A percentile compares a stretch with the other conserved stretches of the same genome.
Conservation (phyloP, 2,329 filamentous ascomycete genomes). For the Beauveria australis region DNA sequence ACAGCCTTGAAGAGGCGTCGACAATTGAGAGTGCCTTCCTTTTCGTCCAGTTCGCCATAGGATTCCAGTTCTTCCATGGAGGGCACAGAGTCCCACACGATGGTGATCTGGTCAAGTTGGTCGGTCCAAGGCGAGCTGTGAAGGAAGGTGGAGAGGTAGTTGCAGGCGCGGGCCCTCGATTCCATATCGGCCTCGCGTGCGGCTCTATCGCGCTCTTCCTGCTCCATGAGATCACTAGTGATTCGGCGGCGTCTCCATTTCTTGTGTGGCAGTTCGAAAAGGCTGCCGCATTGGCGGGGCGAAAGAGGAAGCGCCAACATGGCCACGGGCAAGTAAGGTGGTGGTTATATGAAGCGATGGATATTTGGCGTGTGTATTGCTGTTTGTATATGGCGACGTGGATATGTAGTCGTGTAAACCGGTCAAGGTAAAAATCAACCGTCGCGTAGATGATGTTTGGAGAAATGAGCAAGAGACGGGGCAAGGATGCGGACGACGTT, state of each 20-base stretch:
- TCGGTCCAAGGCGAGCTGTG: slow-evolving; percentile 22
- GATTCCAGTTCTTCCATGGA: slow-evolving; percentile 26
- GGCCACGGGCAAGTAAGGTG: neutral
- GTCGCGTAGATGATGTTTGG: neutral
- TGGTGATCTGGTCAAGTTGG: slow-evolving; percentile 25
- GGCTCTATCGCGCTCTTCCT: slow-evolving; percentile 16
- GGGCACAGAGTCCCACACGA: slow-evolving; percentile 26
- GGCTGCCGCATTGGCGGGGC: neutral
- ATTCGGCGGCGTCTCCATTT: slow-evolving; percentile 14
- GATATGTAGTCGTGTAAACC: neutral
- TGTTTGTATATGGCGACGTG: neutral
- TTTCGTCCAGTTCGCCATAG: slow-evolving; percentile 25
- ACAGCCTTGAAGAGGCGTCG: slow-evolving; percentile 29
- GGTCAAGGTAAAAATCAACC: neutral
- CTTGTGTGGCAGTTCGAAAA: slow-evolving; percentile 19
- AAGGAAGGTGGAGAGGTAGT: slow-evolving; percentile 25
- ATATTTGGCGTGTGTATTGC: neutral
- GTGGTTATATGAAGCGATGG: neutral
- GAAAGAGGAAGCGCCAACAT: neutral
- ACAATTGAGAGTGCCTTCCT: slow-evolving; percentile 28
- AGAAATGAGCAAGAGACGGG: neutral
- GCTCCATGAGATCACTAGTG: slow-evolving; percentile 12
- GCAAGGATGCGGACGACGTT: neutral
- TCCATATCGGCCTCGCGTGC: slow-evolving; percentile 22
- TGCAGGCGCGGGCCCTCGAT: slow-evolving; percentile 22